Evolutionary conservation across 78 protist genomes (phyloP), one percentile per base, ranked within the genome.

Genomic region (Tieghemostelium lacteum): DNA sequence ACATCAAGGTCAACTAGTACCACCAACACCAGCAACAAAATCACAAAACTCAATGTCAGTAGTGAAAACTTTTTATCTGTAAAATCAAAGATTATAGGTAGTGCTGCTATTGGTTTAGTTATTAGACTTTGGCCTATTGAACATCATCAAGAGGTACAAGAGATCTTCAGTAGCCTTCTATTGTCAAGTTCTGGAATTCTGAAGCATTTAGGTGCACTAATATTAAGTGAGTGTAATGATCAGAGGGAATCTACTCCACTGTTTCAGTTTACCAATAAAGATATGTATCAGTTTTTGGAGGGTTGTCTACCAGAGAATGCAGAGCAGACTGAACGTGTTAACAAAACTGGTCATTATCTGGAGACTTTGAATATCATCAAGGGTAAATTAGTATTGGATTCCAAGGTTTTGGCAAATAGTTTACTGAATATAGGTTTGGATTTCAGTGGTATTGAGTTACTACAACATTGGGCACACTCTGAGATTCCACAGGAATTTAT

Each of bases 91-190:
- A 70, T 83, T 3, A 83, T 83, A 14, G 91, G 91, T 19, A 39
- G 58, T 2, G 40, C 36, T 3, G 76, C 91, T 16, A 36, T 83
- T 28, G 91, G 71, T 22, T n/a, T 58, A 14, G 12, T 69, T 14
- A 73, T 83, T 45, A 49, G 78, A 42, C 29, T 57, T 57, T 83
- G 91, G 91, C 91, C 91, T 31, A 6, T 20, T 2, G 91, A 83
- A 12, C 26, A 40, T 2, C 12, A n/a, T 0, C 10, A 42, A 5
- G 78, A 83, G 45, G 31, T 83, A 10, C 70, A 66, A 69, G 78
- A 69, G 3, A 52, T 83, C 55, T 69, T 83, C 14, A 12, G n/a
- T 60, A n/a, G 49, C 5, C 55, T 83, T 70, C 1, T 83, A 5
- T 7, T 40, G 19, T 69, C 80, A 1, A 26, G 67, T 0, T 55